These are phyloP conservation scores for Acacia pycnantha DNA, from an alignment of 331 rosid species.

Conservation along the genomic window DNA sequence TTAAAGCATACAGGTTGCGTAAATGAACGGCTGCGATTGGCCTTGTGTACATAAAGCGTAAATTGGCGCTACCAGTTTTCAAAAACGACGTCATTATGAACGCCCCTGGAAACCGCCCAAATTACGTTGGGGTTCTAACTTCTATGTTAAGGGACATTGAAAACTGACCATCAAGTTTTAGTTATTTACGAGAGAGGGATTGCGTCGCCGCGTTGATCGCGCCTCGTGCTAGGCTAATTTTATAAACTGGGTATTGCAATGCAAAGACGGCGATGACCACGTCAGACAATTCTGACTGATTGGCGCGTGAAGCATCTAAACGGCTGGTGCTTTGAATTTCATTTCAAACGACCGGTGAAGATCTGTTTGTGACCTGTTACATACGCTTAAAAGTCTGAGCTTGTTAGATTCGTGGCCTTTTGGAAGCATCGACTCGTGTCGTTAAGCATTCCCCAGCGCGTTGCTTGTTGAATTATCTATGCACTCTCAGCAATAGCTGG, in stretches of 20 bases:
- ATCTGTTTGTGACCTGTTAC: neutral
- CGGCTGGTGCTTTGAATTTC: neutral
- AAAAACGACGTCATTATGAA: conserved; percentile 29
- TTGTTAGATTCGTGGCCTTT: neutral
- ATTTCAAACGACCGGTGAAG: neutral
- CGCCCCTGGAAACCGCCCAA: conserved; percentile 37
- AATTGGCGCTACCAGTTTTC: conserved; percentile 43
- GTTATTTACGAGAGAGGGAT: conserved; percentile 36
- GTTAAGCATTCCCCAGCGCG: neutral
- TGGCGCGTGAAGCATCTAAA: conserved; percentile 29
- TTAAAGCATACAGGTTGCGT: neutral
- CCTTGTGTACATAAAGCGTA: neutral
- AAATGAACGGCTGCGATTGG: conserved; percentile 22
- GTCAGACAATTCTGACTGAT: neutral
- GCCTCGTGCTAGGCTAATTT: conserved; percentile 32
- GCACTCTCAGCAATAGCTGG: neutral
- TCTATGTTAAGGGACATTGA: neutral
- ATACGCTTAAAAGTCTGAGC: neutral
- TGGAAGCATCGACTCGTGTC: conserved; percentile 1
- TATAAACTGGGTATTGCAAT: neutral
- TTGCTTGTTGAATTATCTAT: neutral
- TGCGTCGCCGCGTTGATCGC: conserved; percentile 48
- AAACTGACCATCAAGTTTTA: neutral
- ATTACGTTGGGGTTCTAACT: neutral
- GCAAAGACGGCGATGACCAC: neutral